Evolutionary conservation across 352 stramenopile genomes (phyloP).

Genomic region (Pythium dissimile): DNA sequence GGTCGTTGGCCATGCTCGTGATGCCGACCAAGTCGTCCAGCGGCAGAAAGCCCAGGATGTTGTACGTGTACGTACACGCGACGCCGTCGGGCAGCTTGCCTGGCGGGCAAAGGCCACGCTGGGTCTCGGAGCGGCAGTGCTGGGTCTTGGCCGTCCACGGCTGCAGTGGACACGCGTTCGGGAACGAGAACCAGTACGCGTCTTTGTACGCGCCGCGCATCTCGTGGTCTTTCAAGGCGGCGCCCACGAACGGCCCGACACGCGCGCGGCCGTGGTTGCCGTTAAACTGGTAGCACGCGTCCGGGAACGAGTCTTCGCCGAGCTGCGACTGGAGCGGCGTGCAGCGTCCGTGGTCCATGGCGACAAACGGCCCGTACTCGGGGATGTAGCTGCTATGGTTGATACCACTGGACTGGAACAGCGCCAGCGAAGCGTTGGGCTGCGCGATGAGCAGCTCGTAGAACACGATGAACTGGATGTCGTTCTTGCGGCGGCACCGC

Average conservation of each 20-base stretch:
- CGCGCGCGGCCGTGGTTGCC: constrained; percentile 53
- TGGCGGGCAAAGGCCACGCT: constrained; percentile 19
- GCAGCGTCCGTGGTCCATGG: constrained; percentile 65
- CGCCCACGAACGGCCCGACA: constrained; percentile 64
- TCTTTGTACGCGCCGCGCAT: constrained; percentile 38
- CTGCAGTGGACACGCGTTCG: constrained; percentile 51
- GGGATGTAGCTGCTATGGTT: constrained; percentile 31
- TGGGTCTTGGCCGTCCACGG: constrained; percentile 24
- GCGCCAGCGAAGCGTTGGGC: constrained; percentile 54
- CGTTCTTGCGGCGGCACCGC: constrained; percentile 44
- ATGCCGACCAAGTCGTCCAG: constrained; percentile 39
- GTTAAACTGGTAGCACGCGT: constrained; percentile 63
- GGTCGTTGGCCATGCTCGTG: constrained; percentile 23
- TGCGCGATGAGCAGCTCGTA: constrained; percentile 67
- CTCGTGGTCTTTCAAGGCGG: constrained; percentile 34
- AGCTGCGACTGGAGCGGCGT: constrained; percentile 25
- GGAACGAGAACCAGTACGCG: constrained; percentile 69
- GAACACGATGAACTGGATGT: constrained; percentile 68
- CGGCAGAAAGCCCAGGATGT: constrained; percentile 27
- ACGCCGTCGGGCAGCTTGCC: constrained; percentile 27
- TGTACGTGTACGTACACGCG: constrained; percentile 29
- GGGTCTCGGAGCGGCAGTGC: constrained; percentile 11
- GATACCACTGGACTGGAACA: too few relatives aligned
- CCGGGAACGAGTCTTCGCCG: constrained; percentile 33
- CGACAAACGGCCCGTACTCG: constrained; percentile 63